phyloP scores from a whole-genome alignment of 257 asterid species.

The Solanum sejunctum region DNA sequence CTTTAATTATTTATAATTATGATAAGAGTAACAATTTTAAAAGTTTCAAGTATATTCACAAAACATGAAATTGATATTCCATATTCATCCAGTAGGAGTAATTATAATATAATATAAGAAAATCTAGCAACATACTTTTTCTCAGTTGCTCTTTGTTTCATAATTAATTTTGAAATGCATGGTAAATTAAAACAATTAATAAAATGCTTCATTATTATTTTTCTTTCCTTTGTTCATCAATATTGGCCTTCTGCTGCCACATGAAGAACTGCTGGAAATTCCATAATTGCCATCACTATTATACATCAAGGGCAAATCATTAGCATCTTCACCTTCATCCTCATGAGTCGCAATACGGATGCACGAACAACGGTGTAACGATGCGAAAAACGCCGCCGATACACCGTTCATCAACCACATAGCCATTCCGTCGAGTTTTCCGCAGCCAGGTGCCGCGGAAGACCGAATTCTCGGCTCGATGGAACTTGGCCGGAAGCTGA shows the following conservation, averaged over 20 bases:
- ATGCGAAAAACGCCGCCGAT: conserved; percentile 58
- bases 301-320: conserved; percentile 47
- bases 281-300: conserved; percentile 21
- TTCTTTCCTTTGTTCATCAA: conserved; percentile 36
- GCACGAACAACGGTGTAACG: conserved; percentile 75
- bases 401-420: conserved; percentile 67
- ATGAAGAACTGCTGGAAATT: neutral
- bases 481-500: conserved; percentile 10
- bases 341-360: conserved; percentile 54
- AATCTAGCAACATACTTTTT: neutral
- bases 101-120: neutral
- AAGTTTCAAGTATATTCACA: neutral
- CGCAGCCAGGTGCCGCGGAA: conserved; percentile 14
- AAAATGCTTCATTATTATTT: conserved; percentile 6
- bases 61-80: neutral
- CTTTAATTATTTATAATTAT: neutral
- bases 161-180: neutral
- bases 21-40: neutral
- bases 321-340: conserved; percentile 43
- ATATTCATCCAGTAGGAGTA: neutral
- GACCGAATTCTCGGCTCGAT: conserved; percentile 21
- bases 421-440: conserved; percentile 56
- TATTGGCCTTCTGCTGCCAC: conserved; percentile 17
- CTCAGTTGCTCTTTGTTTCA: neutral
- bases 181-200: neutral